phyloP scores from a whole-genome alignment of 192 early-diverging fungal genomes.

The Ramicandelaber brevisporus region DNA sequence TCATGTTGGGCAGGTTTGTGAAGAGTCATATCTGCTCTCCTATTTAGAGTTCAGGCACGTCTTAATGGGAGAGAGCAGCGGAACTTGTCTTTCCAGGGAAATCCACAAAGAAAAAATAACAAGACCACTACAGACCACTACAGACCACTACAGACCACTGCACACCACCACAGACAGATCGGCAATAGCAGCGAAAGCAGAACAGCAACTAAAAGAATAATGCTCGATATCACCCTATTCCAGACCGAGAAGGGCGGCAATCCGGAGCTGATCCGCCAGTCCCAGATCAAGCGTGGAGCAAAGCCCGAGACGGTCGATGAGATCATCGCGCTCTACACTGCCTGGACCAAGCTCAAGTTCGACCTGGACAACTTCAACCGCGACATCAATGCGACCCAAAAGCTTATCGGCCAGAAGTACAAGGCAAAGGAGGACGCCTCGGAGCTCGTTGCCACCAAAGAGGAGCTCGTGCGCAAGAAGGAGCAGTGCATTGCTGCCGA shows the following conservation, averaged over 20 bases:
- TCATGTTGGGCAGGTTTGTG: too few species aligned
- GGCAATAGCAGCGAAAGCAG: too few species aligned
- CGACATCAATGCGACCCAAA: conserved; percentile 73
- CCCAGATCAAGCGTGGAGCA: conserved; percentile 72
- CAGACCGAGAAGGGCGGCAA: conserved; percentile 79
- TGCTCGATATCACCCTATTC: conserved; percentile 87
- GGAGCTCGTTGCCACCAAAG: conserved; percentile 48
- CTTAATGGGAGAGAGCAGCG: too few species aligned
- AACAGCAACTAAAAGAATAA: too few species aligned
- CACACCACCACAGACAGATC: too few species aligned
- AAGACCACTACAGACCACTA: too few species aligned
- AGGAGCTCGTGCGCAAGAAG: conserved; percentile 43
- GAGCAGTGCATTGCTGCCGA: conserved; percentile 20
- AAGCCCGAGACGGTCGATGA: conserved; percentile 71
- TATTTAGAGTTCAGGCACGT: too few species aligned
- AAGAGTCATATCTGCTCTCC: too few species aligned
- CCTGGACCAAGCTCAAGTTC: conserved; percentile 68
- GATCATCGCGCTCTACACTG: conserved; percentile 66
- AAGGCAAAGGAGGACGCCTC: conserved; percentile 79
- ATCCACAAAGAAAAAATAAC: too few species aligned
- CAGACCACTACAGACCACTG: too few species aligned
- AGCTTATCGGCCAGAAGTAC: conserved; percentile 64
- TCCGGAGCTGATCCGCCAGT: conserved; percentile 75
- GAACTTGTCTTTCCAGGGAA: too few species aligned
- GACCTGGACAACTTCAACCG: conserved; percentile 72